Base-by-base conservation (phyloP, 768 basidiomycete species). In the Boletus vermiculosoides region DNA sequence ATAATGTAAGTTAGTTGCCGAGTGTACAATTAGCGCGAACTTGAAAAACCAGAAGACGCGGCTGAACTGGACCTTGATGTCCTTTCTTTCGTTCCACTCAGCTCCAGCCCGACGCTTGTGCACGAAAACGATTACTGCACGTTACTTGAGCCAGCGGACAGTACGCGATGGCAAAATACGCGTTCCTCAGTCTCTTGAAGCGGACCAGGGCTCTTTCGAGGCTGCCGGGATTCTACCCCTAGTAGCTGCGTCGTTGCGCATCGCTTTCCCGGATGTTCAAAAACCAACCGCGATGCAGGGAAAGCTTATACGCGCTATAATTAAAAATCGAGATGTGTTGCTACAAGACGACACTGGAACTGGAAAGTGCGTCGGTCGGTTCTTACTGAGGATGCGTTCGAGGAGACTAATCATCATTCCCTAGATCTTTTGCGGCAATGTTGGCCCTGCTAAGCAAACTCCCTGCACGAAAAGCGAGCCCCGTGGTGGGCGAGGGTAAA, bases 281-380 rank as follows among this genome's bases (percentile, higher is more conserved):
- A 55, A 69, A 37, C 87, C 88, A 4, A 91, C 89, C 0, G 69
- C 73, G 13, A 79, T 80, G 33, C 89, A 92, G 66, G 73, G 68
- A 42, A 73, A 74, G 50, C 80, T 90, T 52, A 85, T 91, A 55
- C 81, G 82, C 4, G 87, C 84, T 18, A 76, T 89, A 10, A 57
- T 86, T 31, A 66, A 67, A 20, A 78, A 78, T 8, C 79, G 79
- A 63, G 84, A 91, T 67, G 76, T 91, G 18, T 70, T 90, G 15
- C 62, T 92, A 52, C 85, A 82, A 59, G 89, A 90, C 59, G 73
- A 74, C 25, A 88, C 90, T n/a, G 90, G 90, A 5, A 83, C 84
- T 45, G 90, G 89, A 74, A 92, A 92, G 90, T 90, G 66, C 57
- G 87, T 76, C 18, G 40, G 49, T 18, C 37, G 5, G 53, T 42